Percentiles rank a stretch among this genome's conserved stretches.
Evolutionary conservation across 805 yeast species (phyloP).

Genomic region (Pichia cephalocereana): DNA sequence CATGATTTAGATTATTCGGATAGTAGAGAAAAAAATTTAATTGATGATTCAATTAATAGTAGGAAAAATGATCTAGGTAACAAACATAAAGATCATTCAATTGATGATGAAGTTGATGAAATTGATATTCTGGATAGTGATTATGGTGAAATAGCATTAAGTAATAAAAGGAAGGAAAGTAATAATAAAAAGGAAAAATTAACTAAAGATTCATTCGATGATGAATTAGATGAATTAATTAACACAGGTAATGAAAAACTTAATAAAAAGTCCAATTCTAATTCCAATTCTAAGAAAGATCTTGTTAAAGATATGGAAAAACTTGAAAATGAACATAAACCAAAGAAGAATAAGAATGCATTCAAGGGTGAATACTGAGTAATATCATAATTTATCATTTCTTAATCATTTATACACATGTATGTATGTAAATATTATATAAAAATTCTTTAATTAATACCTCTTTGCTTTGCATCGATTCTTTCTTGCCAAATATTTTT

Average conservation of each 20-base stretch:
- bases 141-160: slow-evolving; percentile 2
- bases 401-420: too few species aligned
- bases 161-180: neutral
- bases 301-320: neutral
- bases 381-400: neutral
- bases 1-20: neutral
- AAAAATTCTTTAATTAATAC: slow-evolving; percentile 27
- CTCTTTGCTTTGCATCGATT: slow-evolving; percentile 57
- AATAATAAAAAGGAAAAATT: neutral
- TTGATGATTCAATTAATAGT: slow-evolving; percentile 1
- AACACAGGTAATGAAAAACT: too few species aligned
- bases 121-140: slow-evolving; percentile 6
- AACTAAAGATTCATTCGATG: too few species aligned
- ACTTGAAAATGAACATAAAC: neutral
- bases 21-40: slow-evolving; percentile 1
- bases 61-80: neutral
- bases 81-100: neutral
- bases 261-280: too few species aligned
- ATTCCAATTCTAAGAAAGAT: neutral
- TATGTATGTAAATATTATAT: neutral
- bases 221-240: too few species aligned
- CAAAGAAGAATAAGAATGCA: neutral
- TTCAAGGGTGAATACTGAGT: neutral
- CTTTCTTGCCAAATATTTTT: slow-evolving; percentile 96
- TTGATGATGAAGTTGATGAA: slow-evolving; percentile 1